These are phyloP conservation scores for Eutrema yunnanense DNA, from an alignment of 345 rosid species.

Conservation along the genomic window DNA sequence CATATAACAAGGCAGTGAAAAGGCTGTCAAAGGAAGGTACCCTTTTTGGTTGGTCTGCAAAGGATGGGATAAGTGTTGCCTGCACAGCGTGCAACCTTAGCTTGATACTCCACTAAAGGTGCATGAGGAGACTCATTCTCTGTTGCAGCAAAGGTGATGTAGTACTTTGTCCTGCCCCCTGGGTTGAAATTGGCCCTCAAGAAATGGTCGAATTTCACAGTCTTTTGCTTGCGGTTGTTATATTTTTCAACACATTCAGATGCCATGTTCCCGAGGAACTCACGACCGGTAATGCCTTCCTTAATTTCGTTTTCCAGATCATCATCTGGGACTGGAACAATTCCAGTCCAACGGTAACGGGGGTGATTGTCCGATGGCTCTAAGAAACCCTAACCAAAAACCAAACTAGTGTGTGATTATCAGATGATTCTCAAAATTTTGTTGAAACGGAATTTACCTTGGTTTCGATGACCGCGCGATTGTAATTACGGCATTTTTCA, in stretches of 20 bases:
- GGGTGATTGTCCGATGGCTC: background rate
- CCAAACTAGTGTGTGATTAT: background rate
- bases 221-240: background rate
- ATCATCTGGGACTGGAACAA: background rate
- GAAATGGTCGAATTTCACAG: background rate
- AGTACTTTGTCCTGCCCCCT: background rate
- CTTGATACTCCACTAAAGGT: slow-evolving; percentile 9
- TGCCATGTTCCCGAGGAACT: background rate
- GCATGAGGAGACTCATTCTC: background rate
- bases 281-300: background rate
- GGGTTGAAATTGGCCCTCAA: slow-evolving; percentile 15
- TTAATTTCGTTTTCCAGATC: background rate
- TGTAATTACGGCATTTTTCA: too few species aligned
- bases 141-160: slow-evolving; percentile 13
- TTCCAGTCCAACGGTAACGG: background rate
- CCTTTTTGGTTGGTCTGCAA: background rate
- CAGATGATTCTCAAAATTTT: background rate
- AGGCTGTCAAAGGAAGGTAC: too few species aligned
- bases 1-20: too few species aligned
- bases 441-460: too few species aligned
- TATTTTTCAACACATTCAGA: background rate
- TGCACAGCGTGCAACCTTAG: background rate
- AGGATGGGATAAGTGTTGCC: slow-evolving; percentile 10
- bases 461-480: background rate
- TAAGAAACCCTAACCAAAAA: background rate